These are phyloP conservation scores for Teratosphaeria epicoccoides DNA, from an alignment of 2,329 filamentous ascomycete genomes.

Conservation along the genomic window DNA sequence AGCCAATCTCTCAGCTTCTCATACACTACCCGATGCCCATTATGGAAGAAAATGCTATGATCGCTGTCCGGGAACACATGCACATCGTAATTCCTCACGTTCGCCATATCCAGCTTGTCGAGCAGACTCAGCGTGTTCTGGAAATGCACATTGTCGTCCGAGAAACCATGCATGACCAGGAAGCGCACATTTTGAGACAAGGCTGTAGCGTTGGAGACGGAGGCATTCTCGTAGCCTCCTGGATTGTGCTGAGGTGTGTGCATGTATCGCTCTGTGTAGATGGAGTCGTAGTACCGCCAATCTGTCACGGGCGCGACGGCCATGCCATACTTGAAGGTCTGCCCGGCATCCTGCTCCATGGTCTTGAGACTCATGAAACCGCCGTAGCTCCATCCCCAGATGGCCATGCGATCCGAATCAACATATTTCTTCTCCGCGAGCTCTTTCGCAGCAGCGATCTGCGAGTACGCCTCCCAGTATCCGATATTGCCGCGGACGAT, in stretches of 20 bases:
- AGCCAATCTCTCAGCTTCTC: conserved; percentile 86
- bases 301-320: conserved; percentile 97
- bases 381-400: conserved; percentile 98
- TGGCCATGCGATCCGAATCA: conserved; percentile 69
- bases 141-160: conserved; percentile 95
- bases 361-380: conserved; percentile 94
- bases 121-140: conserved; percentile 85
- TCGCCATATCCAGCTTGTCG: conserved; percentile 71
- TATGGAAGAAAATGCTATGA: conserved; percentile 90
- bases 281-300: conserved; percentile 87
- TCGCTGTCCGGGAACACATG: conserved; percentile 95
- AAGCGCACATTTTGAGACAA: conserved; percentile 72
- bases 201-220: conserved; percentile 63
- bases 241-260: conserved; percentile 77
- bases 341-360: conserved; percentile 77
- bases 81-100: conserved; percentile 88
- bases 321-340: conserved; percentile 94
- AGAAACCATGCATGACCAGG: conserved; percentile 89
- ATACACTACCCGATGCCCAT: conserved; percentile 82
- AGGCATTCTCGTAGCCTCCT: conserved; percentile 63
- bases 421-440: conserved; percentile 77
- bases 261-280: conserved; percentile 98
- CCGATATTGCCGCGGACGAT: conserved; percentile 76
- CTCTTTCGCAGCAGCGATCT: conserved; percentile 75
- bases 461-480: conserved; percentile 73